phyloP scores from a whole-genome alignment of 2,329 filamentous ascomycete species.

The Blastomyces parvus region DNA sequence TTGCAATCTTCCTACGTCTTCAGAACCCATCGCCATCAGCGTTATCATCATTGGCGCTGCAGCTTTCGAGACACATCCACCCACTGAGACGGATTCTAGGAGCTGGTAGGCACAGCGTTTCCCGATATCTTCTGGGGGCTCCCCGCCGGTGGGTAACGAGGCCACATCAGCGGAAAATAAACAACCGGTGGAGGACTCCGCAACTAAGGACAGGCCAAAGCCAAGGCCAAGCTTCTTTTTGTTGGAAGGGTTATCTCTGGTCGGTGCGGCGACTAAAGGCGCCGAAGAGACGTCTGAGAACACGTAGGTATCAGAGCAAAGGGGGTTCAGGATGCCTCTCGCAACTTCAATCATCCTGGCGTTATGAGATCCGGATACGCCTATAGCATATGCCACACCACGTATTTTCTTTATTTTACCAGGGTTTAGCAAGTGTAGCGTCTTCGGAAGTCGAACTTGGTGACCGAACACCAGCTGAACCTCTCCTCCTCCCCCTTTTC shows the following conservation, averaged over 20 bases:
- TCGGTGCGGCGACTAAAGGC: conserved; percentile 55
- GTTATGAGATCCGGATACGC: conserved; percentile 87
- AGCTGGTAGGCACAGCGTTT: conserved; percentile 81
- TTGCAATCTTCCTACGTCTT: conserved; percentile 82
- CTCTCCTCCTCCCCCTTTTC: conserved; percentile 73
- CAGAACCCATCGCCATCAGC: conserved; percentile 95
- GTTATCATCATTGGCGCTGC: conserved; percentile 67
- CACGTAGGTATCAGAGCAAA: conserved; percentile 84
- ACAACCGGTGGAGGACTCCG: conserved; percentile 79
- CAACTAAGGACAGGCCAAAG: conserved; percentile 82
- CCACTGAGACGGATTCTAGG: conserved; percentile 69
- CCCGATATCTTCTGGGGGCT: conserved; percentile 83
- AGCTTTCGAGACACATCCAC: conserved; percentile 67
- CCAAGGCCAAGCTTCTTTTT: conserved; percentile 67
- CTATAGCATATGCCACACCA: conserved; percentile 87
- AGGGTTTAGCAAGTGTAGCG: conserved; percentile 73
- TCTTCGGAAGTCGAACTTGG: conserved; percentile 88
- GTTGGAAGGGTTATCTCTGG: conserved; percentile 51
- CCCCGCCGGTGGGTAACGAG: conserved; percentile 65
- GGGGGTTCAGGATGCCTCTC: conserved; percentile 72
- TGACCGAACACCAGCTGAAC: conserved; percentile 92
- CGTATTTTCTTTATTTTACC: conserved; percentile 81
- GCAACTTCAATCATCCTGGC: conserved; percentile 89
- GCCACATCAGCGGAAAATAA: conserved; percentile 79
- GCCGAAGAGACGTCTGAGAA: conserved; percentile 59